Conservation (phyloP, 2,329 filamentous ascomycete species). For the Epichloe gansuensis region DNA sequence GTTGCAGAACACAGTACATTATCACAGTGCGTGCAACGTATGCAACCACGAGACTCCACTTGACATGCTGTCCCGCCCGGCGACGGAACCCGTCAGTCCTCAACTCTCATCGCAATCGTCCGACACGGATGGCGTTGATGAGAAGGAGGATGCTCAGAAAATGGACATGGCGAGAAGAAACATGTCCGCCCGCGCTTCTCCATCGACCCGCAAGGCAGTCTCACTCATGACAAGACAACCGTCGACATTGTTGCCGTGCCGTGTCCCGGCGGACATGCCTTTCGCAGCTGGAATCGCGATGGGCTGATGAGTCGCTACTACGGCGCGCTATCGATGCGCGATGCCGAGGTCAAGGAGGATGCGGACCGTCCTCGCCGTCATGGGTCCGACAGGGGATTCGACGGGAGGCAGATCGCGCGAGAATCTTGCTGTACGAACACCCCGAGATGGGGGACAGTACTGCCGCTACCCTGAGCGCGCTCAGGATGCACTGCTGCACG, state of each 20-base stretch:
- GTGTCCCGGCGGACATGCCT: constrained; percentile 38
- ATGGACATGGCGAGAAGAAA: not conserved
- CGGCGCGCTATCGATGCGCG: constrained; percentile 27
- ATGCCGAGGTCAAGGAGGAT: constrained; percentile 17
- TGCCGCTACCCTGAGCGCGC: constrained; percentile 28
- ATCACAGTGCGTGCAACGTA: too few species aligned
- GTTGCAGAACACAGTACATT: too few species aligned
- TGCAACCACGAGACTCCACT: too few species aligned
- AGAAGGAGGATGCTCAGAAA: not conserved
- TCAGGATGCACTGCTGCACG: constrained; percentile 36
- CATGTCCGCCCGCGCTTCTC: constrained; percentile 14
- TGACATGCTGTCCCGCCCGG: constrained; percentile 1
- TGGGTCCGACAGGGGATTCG: constrained; percentile 44
- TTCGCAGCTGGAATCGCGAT: constrained; percentile 42
- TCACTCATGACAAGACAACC: constrained; percentile 37
- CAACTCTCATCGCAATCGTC: constrained; percentile 3
- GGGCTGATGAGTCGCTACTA: constrained; percentile 36
- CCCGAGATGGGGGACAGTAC: constrained; percentile 24
- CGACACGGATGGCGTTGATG: not conserved
- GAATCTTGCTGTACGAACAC: constrained; percentile 41
- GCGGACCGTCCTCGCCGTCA: constrained; percentile 21
- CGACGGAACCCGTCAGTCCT: constrained; percentile 8
- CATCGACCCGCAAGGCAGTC: constrained; percentile 22
- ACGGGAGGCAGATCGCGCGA: constrained; percentile 31
- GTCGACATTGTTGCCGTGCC: constrained; percentile 43